phyloP scores from a whole-genome alignment of 768 basidiomycete genomes.

The Sporobolomyces phaffii region DNA sequence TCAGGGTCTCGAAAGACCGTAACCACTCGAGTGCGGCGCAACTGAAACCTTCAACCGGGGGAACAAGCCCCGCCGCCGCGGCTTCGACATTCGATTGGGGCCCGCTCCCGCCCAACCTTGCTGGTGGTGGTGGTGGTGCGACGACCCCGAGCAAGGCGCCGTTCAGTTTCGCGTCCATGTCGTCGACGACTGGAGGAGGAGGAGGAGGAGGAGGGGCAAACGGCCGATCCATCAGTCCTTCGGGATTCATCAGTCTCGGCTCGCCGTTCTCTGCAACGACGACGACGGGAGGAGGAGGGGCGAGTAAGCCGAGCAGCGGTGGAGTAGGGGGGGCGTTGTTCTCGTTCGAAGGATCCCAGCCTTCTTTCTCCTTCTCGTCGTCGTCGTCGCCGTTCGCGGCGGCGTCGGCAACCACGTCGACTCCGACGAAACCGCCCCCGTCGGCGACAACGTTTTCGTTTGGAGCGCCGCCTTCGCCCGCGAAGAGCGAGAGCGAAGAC shows the following conservation, averaged over 20 bases:
- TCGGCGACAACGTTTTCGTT: constrained; percentile 12
- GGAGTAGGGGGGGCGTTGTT: constrained; percentile 11
- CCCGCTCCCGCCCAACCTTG: constrained; percentile 1
- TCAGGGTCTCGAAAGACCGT: not conserved
- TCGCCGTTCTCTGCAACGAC: not conserved
- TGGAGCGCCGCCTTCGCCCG: not conserved
- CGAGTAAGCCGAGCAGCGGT: not conserved
- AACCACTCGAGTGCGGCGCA: constrained; percentile 21
- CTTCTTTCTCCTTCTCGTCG: no score
- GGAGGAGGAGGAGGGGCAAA: not conserved
- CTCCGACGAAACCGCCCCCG: no score
- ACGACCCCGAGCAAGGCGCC: constrained; percentile 2
- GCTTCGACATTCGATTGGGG: constrained; percentile 32
- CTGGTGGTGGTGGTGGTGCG: not conserved
- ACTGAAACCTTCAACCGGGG: constrained; percentile 1
- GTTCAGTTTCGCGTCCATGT: not conserved
- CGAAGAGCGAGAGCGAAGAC: not conserved
- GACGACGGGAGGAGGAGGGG: no score
- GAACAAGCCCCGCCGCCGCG: not conserved
- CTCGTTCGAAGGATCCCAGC: constrained; percentile 17
- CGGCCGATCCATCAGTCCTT: constrained; percentile 9
- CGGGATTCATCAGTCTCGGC: constrained; percentile 18
- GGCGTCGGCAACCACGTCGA: not conserved
- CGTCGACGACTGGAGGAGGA: not conserved
- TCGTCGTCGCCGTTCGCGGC: not conserved